Percentiles rank a stretch among this genome's conserved stretches.
phyloP scores from a whole-genome alignment of 257 asterid species.

The Echium plantagineum region DNA sequence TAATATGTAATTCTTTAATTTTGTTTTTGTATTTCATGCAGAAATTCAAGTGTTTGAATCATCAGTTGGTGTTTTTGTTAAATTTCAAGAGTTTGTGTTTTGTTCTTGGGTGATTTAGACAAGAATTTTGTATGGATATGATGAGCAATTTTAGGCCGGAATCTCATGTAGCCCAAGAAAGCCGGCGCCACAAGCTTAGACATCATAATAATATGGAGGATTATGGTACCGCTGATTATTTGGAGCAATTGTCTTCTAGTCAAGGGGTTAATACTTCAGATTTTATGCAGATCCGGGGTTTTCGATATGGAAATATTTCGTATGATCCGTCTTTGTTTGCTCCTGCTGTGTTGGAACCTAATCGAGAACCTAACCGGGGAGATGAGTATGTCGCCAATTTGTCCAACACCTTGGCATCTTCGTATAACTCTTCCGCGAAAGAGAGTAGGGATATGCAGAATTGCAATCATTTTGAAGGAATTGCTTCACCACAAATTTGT shows the following conservation, averaged over 20 bases:
- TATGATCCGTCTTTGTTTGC: constrained; percentile 17
- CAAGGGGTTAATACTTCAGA: constrained; percentile 8
- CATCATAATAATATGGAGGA: constrained; percentile 24
- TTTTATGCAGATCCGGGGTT: constrained; percentile 16
- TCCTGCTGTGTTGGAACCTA: neutral
- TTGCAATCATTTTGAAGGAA: constrained; percentile 18
- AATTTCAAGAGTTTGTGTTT: too few relatives aligned
- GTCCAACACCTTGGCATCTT: neutral
- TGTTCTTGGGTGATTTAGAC: neutral
- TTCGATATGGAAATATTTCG: constrained; percentile 19
- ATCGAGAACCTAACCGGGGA: constrained; percentile 11
- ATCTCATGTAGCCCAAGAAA: constrained; percentile 63
- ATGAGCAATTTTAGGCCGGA: constrained; percentile 36
- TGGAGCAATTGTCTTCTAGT: constrained; percentile 11
- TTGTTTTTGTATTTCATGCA: neutral
- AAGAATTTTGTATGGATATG: constrained; percentile 2
- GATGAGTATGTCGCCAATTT: constrained; percentile 2
- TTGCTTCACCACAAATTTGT: constrained; percentile 7
- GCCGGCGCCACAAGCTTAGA: constrained; percentile 58
- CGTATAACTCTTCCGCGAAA: constrained; percentile 6
- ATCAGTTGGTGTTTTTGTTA: neutral
- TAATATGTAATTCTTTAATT: neutral
- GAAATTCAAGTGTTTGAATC: neutral
- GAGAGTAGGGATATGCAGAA: constrained; percentile 15
- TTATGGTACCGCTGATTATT: constrained; percentile 10